These are phyloP conservation scores for Raffaelea deltoideospora DNA, from an alignment of 2,329 filamentous ascomycete genomes.

Conservation along the genomic window DNA sequence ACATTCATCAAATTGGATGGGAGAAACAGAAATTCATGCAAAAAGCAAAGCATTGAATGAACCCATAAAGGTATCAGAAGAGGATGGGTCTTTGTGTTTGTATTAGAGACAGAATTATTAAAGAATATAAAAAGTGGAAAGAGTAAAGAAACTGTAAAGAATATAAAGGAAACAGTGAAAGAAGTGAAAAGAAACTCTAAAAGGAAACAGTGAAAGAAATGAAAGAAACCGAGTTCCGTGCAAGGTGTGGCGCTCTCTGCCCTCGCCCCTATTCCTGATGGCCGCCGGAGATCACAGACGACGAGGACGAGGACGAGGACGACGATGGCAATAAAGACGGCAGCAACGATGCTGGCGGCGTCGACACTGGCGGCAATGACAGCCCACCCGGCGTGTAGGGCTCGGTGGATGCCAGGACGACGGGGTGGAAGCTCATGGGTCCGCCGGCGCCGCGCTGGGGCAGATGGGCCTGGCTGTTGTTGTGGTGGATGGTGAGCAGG, in stretches of 20 bases:
- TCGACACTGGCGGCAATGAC: slow-evolving; percentile 4
- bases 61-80: too few relatives aligned
- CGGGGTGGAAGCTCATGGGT: slow-evolving; percentile 4
- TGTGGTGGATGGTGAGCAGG: background rate
- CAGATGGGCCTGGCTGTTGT: too few relatives aligned
- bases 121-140: too few relatives aligned
- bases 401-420: slow-evolving; percentile 6
- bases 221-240: too few relatives aligned
- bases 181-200: background rate
- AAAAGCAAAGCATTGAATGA: too few relatives aligned
- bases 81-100: too few relatives aligned
- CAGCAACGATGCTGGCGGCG: slow-evolving; percentile 5
- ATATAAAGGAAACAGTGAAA: background rate
- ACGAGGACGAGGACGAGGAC: slow-evolving; percentile 5
- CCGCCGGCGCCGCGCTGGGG: background rate
- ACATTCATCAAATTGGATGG: too few relatives aligned
- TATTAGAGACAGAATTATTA: too few relatives aligned
- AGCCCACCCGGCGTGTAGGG: slow-evolving; percentile 7
- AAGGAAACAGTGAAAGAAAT: background rate
- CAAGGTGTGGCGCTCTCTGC: too few relatives aligned
- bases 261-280: too few relatives aligned
- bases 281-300: too few relatives aligned
- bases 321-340: slow-evolving; percentile 5
- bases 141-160: background rate
- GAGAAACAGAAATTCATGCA: too few relatives aligned